Percentiles rank a stretch among this genome's conserved stretches.
These are phyloP conservation scores for Ogataea salicorniae DNA, from an alignment of 805 yeast genomes.

Conservation along the genomic window DNA sequence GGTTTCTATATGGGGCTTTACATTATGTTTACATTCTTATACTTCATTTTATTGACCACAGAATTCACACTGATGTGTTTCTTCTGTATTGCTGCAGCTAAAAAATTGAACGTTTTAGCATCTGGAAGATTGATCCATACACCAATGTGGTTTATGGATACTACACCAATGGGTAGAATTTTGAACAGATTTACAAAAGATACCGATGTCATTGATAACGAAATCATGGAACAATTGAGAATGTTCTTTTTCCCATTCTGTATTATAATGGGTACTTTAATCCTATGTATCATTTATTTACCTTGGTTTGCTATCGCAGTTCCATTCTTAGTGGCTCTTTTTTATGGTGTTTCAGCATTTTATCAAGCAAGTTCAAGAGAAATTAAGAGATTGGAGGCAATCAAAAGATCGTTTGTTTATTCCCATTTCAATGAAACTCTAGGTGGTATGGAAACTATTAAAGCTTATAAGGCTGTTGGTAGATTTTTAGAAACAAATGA, in stretches of 20 bases:
- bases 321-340: conserved; percentile 45
- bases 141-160: conserved; percentile 79
- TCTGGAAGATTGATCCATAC: conserved; percentile 58
- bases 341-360: conserved; percentile 43
- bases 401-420: conserved; percentile 65
- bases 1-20: conserved; percentile 70
- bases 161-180: conserved; percentile 84
- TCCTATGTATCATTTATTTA: conserved; percentile 42
- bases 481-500: conserved; percentile 46
- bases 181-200: conserved; percentile 84
- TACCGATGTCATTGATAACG: conserved; percentile 78
- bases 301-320: conserved; percentile 64
- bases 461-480: conserved; percentile 42
- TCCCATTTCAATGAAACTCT: conserved; percentile 66
- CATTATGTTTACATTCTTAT: conserved; percentile 50
- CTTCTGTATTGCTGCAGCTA: conserved; percentile 50
- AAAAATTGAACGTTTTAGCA: conserved; percentile 55
- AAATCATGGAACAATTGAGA: conserved; percentile 66
- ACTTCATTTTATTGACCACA: conserved; percentile 40
- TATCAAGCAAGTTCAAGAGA: conserved; percentile 74
- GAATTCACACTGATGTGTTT: conserved; percentile 45
- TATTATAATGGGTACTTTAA: conserved; percentile 26
- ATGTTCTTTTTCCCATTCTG: conserved; percentile 50
- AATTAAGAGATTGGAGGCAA: conserved; percentile 68
- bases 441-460: conserved; percentile 60